Base-by-base conservation (phyloP, 164 flowering plant genomes). In the Dillenia turbinata region DNA sequence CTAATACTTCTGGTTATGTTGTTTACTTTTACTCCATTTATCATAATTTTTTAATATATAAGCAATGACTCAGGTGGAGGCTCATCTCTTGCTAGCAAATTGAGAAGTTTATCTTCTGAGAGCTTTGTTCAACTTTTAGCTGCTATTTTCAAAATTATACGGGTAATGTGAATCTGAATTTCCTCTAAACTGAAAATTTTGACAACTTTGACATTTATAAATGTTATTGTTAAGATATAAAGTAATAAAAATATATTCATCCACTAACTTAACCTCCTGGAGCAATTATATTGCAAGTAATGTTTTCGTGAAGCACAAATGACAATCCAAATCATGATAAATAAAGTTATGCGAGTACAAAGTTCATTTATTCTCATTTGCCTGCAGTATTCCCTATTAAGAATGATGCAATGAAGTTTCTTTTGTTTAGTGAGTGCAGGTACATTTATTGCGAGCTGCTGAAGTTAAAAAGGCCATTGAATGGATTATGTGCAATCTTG, bases 391-490 rank as follows among this genome's bases (percentile, higher is more conserved):
- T 33, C 55, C 44, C 43, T 56, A 44, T 59, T 66, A 71, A 64
- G 72, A 67, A 77, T 71, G 68, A 76, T 79, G 73, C 82, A 77
- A 81, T 80, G 76, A 84, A 79, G 81, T 86, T 81, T 77, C 63
- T 69, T 72, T 81, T 76, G 73, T 84, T 83, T 89, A 85, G 92
- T 90, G 86, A 88, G 77, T 90, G 87, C 96, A 95, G 99, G 96
- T 86, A 73, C 97, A 87, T 83, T 83, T 92, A 72, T 66, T 85
- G 59, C 80, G 86, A 76, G 97, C 99, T 70, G 87, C 96, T 66
- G 99, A 92, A 78, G 98, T 92, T 51, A 95, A 95, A 74, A 90
- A 78, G 69, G 89, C 95, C 47, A 88, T 92, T 68, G 99, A 95
- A 74, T 88, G 96, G 99, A 90, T 95, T 54, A 81, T 95, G 89